Evolutionary conservation across 2,329 filamentous ascomycete species (phyloP).

Genomic region (Aspergillus calidoustus): DNA sequence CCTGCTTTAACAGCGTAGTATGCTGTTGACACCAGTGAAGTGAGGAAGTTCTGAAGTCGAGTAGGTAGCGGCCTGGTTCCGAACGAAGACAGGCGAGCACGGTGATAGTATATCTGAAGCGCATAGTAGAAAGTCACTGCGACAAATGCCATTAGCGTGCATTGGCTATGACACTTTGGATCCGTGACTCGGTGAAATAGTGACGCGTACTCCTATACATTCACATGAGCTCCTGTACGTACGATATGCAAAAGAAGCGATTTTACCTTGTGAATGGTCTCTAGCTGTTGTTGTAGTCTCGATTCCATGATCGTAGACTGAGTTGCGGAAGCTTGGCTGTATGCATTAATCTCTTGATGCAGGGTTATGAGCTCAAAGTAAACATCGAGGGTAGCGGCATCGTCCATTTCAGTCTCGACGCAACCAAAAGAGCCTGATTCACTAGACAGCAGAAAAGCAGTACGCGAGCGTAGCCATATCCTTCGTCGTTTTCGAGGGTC

Average conservation of each 20-base stretch:
- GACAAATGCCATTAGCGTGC: constrained; percentile 16
- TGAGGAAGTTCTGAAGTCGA: constrained; percentile 2
- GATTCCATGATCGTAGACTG: neutral
- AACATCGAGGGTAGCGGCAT: constrained; percentile 14
- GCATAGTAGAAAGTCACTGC: constrained; percentile 17
- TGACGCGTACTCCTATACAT: neutral
- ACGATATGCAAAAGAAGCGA: too few species aligned
- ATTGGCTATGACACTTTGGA: neutral
- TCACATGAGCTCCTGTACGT: neutral
- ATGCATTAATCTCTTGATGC: constrained; percentile 18
- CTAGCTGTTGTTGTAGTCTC: constrained; percentile 5
- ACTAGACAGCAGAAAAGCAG: constrained; percentile 8
- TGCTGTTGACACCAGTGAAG: constrained; percentile 5
- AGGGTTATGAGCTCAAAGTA: constrained; percentile 18
- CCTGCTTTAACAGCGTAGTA: constrained; percentile 13
- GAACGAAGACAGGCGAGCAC: constrained; percentile 12
- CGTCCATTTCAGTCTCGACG: constrained; percentile 3
- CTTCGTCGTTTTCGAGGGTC: constrained; percentile 4
- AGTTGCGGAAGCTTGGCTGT: constrained; percentile 2
- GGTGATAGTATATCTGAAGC: constrained; percentile 14
- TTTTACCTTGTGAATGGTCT: constrained; percentile 11
- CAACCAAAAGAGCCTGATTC: neutral
- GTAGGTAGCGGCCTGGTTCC: neutral
- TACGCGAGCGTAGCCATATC: constrained; percentile 17
- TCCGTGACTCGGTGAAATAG: neutral